These are phyloP conservation scores for Suhomyces coccinellae DNA, from an alignment of 1,139 yeast genomes.

Conservation along the genomic window DNA sequence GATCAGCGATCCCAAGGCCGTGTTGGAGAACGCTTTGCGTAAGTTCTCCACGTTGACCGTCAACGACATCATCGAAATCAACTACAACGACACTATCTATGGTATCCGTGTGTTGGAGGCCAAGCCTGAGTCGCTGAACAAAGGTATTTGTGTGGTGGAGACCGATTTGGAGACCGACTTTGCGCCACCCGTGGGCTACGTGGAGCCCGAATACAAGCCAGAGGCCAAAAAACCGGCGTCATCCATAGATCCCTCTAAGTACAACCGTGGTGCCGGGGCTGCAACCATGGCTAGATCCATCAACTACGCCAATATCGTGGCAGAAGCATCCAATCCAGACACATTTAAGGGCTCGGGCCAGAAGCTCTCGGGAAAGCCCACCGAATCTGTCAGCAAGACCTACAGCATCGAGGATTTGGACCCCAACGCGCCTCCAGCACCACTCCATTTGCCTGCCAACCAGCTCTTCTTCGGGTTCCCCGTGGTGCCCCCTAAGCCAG, in stretches of 20 bases:
- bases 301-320: conserved; percentile 62
- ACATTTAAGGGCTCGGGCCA: conserved; percentile 67
- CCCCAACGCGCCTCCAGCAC: conserved; percentile 63
- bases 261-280: conserved; percentile 47
- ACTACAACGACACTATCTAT: conserved; percentile 80
- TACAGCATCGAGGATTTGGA: conserved; percentile 42
- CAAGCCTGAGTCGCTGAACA: conserved; percentile 66
- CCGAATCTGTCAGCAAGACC: conserved; percentile 19
- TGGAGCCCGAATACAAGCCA: conserved; percentile 72
- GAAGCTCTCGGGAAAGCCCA: conserved; percentile 66
- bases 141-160: conserved; percentile 90
- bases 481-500: conserved; percentile 64
- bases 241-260: conserved; percentile 36
- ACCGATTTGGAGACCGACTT: conserved; percentile 97
- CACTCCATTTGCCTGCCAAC: conserved; percentile 75
- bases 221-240: conserved; percentile 24
- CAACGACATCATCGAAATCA: conserved; percentile 80
- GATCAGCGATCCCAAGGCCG: conserved; percentile 95
- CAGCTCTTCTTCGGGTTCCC: conserved; percentile 95
- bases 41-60: conserved; percentile 87
- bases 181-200: conserved; percentile 98
- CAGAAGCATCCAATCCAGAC: conserved; percentile 32
- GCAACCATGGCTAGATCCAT: conserved; percentile 83
- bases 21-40: conserved; percentile 85
- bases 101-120: conserved; percentile 85